phyloP scores from a whole-genome alignment of 2,329 filamentous ascomycete species.

The Ascochyta fabae region DNA sequence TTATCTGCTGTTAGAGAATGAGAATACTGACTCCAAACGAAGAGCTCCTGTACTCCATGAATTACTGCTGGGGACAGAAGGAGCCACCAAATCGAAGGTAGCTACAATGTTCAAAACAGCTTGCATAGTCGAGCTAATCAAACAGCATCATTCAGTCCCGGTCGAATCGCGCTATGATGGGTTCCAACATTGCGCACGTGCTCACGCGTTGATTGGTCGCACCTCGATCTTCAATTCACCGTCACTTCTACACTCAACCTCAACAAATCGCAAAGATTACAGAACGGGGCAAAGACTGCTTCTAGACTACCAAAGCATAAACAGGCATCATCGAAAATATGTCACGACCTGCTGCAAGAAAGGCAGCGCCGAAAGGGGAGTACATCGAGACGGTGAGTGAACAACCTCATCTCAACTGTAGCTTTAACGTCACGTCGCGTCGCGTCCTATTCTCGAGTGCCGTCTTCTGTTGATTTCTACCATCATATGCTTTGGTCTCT shows the following conservation, averaged over 20 bases:
- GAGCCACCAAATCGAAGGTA: no score
- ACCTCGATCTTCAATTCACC: slow-evolving; percentile 11
- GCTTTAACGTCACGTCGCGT: background rate
- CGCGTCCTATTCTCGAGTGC: background rate
- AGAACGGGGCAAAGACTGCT: background rate
- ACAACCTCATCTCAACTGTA: background rate
- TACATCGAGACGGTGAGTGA: slow-evolving; percentile 87
- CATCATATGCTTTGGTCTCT: no score
- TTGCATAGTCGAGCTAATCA: no score
- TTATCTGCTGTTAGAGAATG: no score
- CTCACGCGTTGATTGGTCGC: slow-evolving; percentile 19
- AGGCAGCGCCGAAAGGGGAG: slow-evolving; percentile 74
- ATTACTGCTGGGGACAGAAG: no score
- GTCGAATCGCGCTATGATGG: background rate
- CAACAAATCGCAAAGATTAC: background rate
- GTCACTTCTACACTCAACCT: slow-evolving; percentile 3
- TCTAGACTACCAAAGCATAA: background rate
- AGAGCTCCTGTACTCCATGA: no score
- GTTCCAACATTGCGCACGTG: slow-evolving; percentile 2
- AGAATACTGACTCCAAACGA: no score
- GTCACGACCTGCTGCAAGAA: slow-evolving; percentile 60
- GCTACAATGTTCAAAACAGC: no score
- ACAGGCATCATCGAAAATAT: slow-evolving; percentile 27
- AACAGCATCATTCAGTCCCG: no score
- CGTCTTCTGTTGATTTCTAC: no score